These are phyloP conservation scores for Thymus quinquecostatus DNA, from an alignment of 257 asterid species.

Conservation along the genomic window DNA sequence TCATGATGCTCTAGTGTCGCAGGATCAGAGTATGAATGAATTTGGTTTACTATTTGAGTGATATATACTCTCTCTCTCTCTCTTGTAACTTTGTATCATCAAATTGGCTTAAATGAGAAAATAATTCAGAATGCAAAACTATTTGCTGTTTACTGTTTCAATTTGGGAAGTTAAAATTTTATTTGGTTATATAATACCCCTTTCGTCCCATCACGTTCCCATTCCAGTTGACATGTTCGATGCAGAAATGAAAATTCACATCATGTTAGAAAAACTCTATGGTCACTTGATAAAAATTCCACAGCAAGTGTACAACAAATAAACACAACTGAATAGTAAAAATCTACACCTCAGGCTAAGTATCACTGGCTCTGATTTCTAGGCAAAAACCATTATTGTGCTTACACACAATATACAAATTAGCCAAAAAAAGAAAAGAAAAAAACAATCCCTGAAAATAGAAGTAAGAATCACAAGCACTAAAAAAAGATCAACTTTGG, in stretches of 20 bases:
- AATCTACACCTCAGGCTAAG: slow-evolving; percentile 31
- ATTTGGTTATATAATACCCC: too few species aligned
- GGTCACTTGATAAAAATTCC: neutral
- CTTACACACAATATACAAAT: slow-evolving; percentile 45
- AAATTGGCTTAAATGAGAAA: slow-evolving; percentile 10
- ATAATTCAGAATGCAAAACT: slow-evolving; percentile 23
- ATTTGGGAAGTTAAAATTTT: too few species aligned
- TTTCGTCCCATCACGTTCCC: too few species aligned
- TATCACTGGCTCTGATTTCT: slow-evolving; percentile 38
- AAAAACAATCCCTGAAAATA: neutral
- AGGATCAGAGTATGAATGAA: neutral
- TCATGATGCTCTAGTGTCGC: neutral
- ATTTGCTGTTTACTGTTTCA: slow-evolving; percentile 3
- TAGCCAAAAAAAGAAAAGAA: slow-evolving; percentile 8
- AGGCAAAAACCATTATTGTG: slow-evolving; percentile 45
- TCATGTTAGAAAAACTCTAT: neutral
- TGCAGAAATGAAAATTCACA: neutral
- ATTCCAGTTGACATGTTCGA: neutral
- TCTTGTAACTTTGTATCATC: slow-evolving; percentile 27
- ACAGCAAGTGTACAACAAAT: slow-evolving; percentile 18
- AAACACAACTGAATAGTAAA: slow-evolving; percentile 21
- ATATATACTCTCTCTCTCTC: slow-evolving; percentile 5
- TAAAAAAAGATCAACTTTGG: slow-evolving; percentile 20
- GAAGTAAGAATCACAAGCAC: slow-evolving; percentile 29
- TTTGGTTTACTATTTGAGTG: slow-evolving; percentile 10